A percentile compares a stretch with the other conserved stretches of the same genome.
Evolutionary conservation across 2,329 filamentous ascomycete species (phyloP).

Genomic region (Colletotrichum noveboracense): DNA sequence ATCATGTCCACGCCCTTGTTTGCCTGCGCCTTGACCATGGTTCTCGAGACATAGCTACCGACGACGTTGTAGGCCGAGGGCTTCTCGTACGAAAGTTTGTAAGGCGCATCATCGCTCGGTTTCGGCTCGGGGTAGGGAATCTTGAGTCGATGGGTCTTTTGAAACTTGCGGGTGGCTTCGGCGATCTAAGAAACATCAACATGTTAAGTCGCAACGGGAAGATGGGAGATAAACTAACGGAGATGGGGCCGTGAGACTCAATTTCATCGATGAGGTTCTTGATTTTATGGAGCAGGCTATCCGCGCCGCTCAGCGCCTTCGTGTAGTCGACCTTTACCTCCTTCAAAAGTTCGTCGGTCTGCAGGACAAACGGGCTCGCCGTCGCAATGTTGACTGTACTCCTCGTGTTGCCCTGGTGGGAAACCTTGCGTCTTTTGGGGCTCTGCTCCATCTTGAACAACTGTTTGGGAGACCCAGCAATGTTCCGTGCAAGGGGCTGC

Average conservation of each 20-base stretch:
- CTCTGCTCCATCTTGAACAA: constrained; percentile 47
- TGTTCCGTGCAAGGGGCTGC: neutral
- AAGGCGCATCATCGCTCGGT: constrained; percentile 77
- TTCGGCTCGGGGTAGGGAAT: constrained; percentile 86
- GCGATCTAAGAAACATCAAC: constrained; percentile 55
- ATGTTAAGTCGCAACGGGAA: neutral
- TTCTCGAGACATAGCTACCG: constrained; percentile 83
- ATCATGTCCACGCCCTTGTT: constrained; percentile 78
- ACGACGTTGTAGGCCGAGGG: constrained; percentile 85
- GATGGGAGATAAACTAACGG: constrained; percentile 44
- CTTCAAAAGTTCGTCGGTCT: constrained; percentile 64
- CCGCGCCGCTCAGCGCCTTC: constrained; percentile 51
- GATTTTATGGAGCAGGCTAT: constrained; percentile 54
- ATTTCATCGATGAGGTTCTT: constrained; percentile 59
- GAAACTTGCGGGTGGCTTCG: constrained; percentile 71
- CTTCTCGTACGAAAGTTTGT: constrained; percentile 79
- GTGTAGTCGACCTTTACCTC: constrained; percentile 59
- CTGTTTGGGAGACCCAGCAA: neutral
- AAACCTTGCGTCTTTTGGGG: constrained; percentile 55
- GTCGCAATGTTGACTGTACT: constrained; percentile 46
- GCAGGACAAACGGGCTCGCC: constrained; percentile 61
- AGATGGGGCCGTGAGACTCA: constrained; percentile 51
- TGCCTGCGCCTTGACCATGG: constrained; percentile 69
- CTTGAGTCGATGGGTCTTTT: constrained; percentile 70
- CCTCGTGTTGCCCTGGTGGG: constrained; percentile 40